Base-by-base conservation (phyloP, 768 basidiomycete genomes). In the Kockovaella imperatae region DNA sequence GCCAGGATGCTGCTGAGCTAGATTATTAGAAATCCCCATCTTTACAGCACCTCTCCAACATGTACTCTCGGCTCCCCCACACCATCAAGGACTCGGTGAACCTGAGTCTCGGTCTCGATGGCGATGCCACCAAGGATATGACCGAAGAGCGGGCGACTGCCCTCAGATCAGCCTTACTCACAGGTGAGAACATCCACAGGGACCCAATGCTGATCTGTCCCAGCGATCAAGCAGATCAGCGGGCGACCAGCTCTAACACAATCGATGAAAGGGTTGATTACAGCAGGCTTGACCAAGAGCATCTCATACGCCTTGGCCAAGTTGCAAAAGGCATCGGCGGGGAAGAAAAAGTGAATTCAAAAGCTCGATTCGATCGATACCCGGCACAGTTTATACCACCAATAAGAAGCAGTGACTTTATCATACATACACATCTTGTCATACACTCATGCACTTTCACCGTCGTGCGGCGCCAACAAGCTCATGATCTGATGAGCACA, bases 311-410 rank as follows among this genome's bases (percentile, higher is more conserved):
- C 79, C 36, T 56, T 76, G 21, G 80, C 82, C 38, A 96, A 96
- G 74, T 74, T 91, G 17, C 71, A 78, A 30, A 96, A 96, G 72
- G n/a, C n/a, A n/a, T n/a, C n/a, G n/a, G 95, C 88, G 84, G 85
- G 85, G 80, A 69, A 68, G n/a, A 56, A 49, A 18, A 47, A 56
- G 29, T 31, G 39, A 23, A 26, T 44, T 42, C 41, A 25, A 21
- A 3, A 21, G 25, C 17, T n/a, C 11, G 3, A 35, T 35, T 38
- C n/a, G 34, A 28, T 32, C 2, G 21, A 38, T 28, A n/a, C 26
- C 21, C 4, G 28, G 26, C 13, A 26, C 23, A 42, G 29, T 11
- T 20, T 8, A 21, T 14, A 17, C 24, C 15, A 23, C 35, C 10
- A 7, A 5, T 21, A 34, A 5, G 45, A n/a, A 30, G n/a, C 32